phyloP scores from a whole-genome alignment of 768 basidiomycete genomes.

The Albatrellus ellisii region DNA sequence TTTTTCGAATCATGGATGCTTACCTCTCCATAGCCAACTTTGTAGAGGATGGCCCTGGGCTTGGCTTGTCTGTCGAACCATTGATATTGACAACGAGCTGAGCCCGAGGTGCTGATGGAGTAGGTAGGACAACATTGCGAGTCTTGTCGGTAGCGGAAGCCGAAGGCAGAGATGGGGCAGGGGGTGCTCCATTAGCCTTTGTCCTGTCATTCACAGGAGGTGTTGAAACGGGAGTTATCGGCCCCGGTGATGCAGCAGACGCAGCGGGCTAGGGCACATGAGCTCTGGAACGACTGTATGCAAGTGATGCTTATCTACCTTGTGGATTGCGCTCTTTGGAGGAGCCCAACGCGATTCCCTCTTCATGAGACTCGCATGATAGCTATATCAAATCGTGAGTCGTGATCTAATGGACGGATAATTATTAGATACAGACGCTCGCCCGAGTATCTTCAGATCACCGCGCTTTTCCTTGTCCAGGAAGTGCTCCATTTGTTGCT shows the following conservation, averaged over 20 bases:
- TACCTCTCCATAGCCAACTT: conserved; percentile 62
- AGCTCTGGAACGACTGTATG: neutral
- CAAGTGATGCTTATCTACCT: conserved; percentile 17
- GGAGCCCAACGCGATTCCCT: conserved; percentile 45
- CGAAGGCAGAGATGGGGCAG: conserved; percentile 6
- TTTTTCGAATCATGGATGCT: too few species aligned
- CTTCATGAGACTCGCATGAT: conserved; percentile 64
- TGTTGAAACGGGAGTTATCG: neutral
- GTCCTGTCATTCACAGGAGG: neutral
- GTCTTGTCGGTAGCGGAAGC: conserved; percentile 8
- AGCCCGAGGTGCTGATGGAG: conserved; percentile 47
- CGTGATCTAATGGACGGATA: conserved; percentile 4
- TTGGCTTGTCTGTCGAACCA: conserved; percentile 20
- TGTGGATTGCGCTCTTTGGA: conserved; percentile 18
- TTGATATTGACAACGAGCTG: conserved; percentile 26
- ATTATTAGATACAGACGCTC: conserved; percentile 38
- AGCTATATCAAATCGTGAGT: conserved; percentile 26
- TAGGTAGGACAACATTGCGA: conserved; percentile 21
- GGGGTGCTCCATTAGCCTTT: conserved; percentile 8
- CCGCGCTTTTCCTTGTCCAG: conserved; percentile 67
- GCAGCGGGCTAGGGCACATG: conserved; percentile 5
- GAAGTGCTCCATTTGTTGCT: conserved; percentile 50
- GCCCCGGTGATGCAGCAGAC: conserved; percentile 9
- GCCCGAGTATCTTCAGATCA: conserved; percentile 71
- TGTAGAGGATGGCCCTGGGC: conserved; percentile 22